Evolutionary conservation across 2,329 filamentous ascomycete species (phyloP), one percentile per base, ranked within the genome.

Genomic region (Alternaria arborescens): DNA sequence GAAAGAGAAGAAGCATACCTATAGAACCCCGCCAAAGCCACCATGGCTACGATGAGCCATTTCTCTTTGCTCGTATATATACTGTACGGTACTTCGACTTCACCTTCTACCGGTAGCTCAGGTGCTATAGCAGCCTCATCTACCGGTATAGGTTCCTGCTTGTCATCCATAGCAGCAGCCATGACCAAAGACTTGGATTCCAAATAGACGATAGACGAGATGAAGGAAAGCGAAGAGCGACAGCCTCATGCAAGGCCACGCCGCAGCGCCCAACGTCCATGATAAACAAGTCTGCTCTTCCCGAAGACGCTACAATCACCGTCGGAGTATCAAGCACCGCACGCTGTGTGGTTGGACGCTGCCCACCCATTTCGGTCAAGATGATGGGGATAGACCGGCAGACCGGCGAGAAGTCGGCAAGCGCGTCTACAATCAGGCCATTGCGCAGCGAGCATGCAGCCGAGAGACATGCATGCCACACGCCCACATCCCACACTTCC

Each of bases 21-120:
- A 60, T 72, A 74, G 51, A 74, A 73, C 0, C 71, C 71, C n/a
- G 71, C 72, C 58, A 74, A 53, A 6, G 67, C 72, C 3, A 74
- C 72, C 69, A 75, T 69, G 5, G 63, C 72, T 51, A 75, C 72
- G 32, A 75, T 75, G 30, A 73, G 41, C 70, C 69, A 73, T 61
- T 75, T 75, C 59, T 75, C 70, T 52, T 70, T 73, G 16, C 36
- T 62, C 4, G 69, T 66, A 30, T 73, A 75, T 36, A 75, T 70
- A 26, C 72, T 75, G 52, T 75, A 74, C n/a, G 70, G 66, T 18
- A 60, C 64, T 40, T 69, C 60, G 16, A 66, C 64, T 32, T 64
- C 60, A 28, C 65, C 65, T 54, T 64, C 52, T 30, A 62, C 57
- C 18, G 70, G 58, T 10, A 62, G 28, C 32, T 56, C 46, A 22